phyloP scores from a whole-genome alignment of 768 basidiomycete genomes.

The Suillus ampliporus region DNA sequence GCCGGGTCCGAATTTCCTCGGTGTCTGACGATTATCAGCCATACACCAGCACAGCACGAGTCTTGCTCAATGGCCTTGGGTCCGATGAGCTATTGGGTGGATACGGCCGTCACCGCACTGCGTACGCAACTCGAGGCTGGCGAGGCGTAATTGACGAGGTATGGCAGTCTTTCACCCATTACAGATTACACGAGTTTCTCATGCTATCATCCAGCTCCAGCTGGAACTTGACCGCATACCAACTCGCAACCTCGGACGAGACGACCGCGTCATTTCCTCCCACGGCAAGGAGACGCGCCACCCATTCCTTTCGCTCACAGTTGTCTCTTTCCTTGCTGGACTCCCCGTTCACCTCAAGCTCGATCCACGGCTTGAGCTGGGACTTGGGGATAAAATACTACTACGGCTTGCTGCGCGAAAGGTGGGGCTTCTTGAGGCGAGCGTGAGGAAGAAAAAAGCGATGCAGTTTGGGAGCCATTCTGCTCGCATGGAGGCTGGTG shows the following conservation, averaged over 20 bases:
- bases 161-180: slow-evolving; percentile 11
- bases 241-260: slow-evolving; percentile 87
- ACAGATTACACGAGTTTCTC: neutral
- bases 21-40: slow-evolving; percentile 38
- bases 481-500: slow-evolving; percentile 77
- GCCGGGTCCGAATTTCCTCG: slow-evolving; percentile 52
- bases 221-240: slow-evolving; percentile 89
- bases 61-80: slow-evolving; percentile 89
- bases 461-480: slow-evolving; percentile 97
- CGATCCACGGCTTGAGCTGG: slow-evolving; percentile 76
- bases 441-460: slow-evolving; percentile 83
- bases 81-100: slow-evolving; percentile 96
- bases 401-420: slow-evolving; percentile 72
- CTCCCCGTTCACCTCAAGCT: slow-evolving; percentile 84
- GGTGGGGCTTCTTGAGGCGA: slow-evolving; percentile 79
- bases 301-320: slow-evolving; percentile 83
- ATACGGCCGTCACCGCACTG: slow-evolving; percentile 86
- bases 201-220: slow-evolving; percentile 65
- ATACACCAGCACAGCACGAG: slow-evolving; percentile 79
- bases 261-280: slow-evolving; percentile 91
- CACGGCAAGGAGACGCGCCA: slow-evolving; percentile 93
- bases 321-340: slow-evolving; percentile 77
- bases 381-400: slow-evolving; percentile 89
- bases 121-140: slow-evolving; percentile 74
- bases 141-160: slow-evolving; percentile 82